Percentiles rank a stretch among this genome's conserved stretches.
Conservation (phyloP, 306 rosid species). For the Benincasa hispida region DNA sequence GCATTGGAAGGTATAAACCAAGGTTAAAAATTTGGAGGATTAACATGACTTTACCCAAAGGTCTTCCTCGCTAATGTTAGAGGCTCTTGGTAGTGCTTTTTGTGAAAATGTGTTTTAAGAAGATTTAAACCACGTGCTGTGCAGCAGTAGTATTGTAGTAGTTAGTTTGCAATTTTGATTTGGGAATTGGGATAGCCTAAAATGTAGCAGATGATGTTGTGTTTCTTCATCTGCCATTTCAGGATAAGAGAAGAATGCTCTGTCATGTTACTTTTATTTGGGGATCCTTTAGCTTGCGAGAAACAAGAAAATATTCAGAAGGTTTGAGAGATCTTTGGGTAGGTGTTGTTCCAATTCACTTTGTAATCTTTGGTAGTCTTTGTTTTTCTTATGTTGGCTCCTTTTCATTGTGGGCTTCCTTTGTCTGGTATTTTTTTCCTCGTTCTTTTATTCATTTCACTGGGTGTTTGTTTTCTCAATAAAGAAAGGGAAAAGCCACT, state of each 20-base stretch:
- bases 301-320: background rate
- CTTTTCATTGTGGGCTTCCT: background rate
- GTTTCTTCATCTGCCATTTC: background rate
- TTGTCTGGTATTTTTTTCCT: background rate
- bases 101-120: background rate
- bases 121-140: background rate
- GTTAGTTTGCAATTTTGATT: background rate
- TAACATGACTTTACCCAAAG: background rate
- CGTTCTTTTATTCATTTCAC: background rate
- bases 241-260: background rate
- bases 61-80: background rate
- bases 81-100: background rate
- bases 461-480: background rate
- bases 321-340: background rate
- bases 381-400: background rate
- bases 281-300: background rate
- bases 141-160: background rate
- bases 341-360: background rate
- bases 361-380: background rate
- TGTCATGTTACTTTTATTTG: background rate
- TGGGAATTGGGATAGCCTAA: background rate
- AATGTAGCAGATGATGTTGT: background rate
- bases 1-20: background rate
- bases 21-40: background rate
- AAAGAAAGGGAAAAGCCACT: too few relatives aligned